Percentiles rank a stretch among this genome's conserved stretches.
phyloP scores from a whole-genome alignment of 169 alveolate genomes.

The Ichthyophthirius multifiliis region DNA sequence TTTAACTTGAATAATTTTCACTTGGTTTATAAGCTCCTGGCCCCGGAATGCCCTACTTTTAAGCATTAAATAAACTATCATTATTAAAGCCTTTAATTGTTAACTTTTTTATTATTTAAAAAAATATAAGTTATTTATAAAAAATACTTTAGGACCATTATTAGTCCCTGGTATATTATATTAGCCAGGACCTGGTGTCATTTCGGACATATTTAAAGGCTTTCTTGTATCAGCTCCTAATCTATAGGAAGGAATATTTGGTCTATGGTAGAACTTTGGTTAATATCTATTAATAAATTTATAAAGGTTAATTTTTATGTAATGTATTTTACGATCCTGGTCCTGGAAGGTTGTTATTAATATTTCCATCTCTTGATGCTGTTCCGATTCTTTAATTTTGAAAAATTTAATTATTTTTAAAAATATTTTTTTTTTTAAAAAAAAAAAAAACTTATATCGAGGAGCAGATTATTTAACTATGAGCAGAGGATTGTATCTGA shows the following conservation, averaged over 20 bases:
- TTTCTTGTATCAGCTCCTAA: background rate
- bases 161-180: background rate
- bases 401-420: background rate
- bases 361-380: background rate
- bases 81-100: background rate
- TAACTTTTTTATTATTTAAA: background rate
- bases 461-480: background rate
- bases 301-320: background rate
- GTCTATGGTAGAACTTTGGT: background rate
- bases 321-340: background rate
- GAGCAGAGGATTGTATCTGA: background rate
- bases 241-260: background rate
- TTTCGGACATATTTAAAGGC: background rate
- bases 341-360: background rate
- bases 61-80: background rate
- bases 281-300: background rate
- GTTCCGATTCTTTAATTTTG: background rate
- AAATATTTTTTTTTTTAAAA: background rate
- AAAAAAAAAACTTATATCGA: background rate
- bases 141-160: slow-evolving; percentile 1
- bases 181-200: slow-evolving; percentile 7
- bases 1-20: background rate
- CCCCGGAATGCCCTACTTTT: background rate
- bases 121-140: background rate
- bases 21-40: background rate